phyloP scores from a whole-genome alignment of 1,284 basidiomycete genomes.

The Fistulinella cinereoalba region DNA sequence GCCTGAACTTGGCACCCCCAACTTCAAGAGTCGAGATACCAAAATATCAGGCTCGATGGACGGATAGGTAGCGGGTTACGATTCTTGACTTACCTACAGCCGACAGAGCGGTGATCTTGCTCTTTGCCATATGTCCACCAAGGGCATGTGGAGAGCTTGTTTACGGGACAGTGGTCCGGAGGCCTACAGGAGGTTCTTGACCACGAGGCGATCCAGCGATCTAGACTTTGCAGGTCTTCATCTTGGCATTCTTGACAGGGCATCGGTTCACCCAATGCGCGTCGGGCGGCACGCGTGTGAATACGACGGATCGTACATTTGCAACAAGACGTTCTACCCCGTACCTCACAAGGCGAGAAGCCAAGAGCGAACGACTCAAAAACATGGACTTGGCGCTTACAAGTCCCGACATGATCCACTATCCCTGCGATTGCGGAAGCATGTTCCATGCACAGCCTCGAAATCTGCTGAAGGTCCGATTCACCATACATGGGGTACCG shows the following conservation, averaged over 20 bases:
- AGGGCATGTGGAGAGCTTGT: background rate
- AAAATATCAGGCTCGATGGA: background rate
- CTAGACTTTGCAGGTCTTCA: no score
- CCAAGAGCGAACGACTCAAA: background rate
- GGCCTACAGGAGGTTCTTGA: no score
- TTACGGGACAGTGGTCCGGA: no score
- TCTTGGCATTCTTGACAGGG: no score
- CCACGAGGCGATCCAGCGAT: no score
- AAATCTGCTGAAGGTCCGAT: background rate
- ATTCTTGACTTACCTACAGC: background rate
- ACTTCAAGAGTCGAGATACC: background rate
- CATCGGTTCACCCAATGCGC: no score
- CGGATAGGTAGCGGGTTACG: background rate
- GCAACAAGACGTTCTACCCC: no score
- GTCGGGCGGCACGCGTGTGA: no score
- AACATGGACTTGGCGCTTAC: background rate
- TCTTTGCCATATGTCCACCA: background rate
- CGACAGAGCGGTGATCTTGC: background rate
- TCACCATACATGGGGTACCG: background rate
- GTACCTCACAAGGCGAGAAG: background rate
- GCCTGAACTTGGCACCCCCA: background rate
- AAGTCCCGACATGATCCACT: background rate
- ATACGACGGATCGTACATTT: background rate
- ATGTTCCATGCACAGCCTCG: background rate
- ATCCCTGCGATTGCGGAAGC: background rate